Evolutionary conservation across 257 asterid genomes (phyloP), one percentile per base, ranked within the genome.

Genomic region (Nemophila menziesii): DNA sequence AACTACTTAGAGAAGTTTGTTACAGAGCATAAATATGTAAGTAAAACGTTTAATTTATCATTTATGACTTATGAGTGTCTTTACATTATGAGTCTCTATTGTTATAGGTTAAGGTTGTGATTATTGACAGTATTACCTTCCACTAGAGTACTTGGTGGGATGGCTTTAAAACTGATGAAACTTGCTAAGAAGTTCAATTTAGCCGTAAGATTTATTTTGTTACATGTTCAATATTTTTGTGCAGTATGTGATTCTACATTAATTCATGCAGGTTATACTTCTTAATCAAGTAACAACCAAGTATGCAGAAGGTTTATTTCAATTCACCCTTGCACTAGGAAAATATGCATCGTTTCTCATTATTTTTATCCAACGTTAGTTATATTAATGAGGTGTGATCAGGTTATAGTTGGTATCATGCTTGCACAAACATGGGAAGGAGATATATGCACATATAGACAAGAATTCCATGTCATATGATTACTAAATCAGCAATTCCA

Each of bases 391-490:
- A n/a, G n/a, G n/a, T n/a, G 21, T 62, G 46, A 52, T 68, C 73
- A 89, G 98, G 98, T 37, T 93, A 89, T 73, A 89, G 98, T 44
- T 89, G 98, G 98, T 77, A 95, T 14, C 95, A 89, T 45, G 94
- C 95, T 57, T 76, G 92, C 41, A 89, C 98, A 13, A 84, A 84
- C 44, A 80, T 10, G 92, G 92, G 37, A 76, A 70, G 3, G 97
- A 75, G 57, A 70, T 95, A 52, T 57, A 57, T 66, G 98, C 90
- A 52, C 61, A 70, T 42, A 74, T 89, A 5, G 98, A 89, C 53
- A 89, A 89, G 73, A 83, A 95, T 5, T 95, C 98, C 20, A n/a
- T n/a, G n/a, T n/a, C n/a, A n/a, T n/a, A n/a, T n/a, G n/a, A n/a
- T n/a, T n/a, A n/a, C n/a, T n/a, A n/a, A n/a, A n/a, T n/a, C n/a